These are phyloP conservation scores for Termitomyces sp. DNA, from an alignment of 768 basidiomycete genomes.

Conservation along the genomic window DNA sequence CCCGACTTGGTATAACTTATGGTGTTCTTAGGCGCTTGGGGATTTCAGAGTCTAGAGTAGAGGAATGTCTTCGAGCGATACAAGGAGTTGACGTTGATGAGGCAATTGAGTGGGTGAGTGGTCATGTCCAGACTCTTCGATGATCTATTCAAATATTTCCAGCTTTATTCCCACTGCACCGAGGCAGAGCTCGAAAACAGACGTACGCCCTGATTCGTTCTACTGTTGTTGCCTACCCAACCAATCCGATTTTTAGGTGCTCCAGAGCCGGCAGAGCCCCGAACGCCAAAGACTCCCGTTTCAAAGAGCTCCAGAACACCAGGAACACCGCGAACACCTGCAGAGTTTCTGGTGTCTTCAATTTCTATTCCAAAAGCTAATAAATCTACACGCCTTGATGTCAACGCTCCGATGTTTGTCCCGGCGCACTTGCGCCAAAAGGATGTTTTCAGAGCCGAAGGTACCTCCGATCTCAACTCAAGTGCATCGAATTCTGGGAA, in stretches of 20 bases:
- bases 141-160: conserved; percentile 1
- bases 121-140: background rate
- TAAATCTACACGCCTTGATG: conserved; percentile 27
- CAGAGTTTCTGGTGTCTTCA: conserved; percentile 24
- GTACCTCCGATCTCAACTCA: conserved; percentile 13
- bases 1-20: conserved; percentile 73
- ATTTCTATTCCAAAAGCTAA: conserved; percentile 12
- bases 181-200: conserved; percentile 49
- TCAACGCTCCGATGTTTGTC: conserved; percentile 33
- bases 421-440: conserved; percentile 20
- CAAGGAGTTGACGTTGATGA: conserved; percentile 76
- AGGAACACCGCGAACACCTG: conserved; percentile 28
- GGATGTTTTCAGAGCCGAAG: conserved; percentile 7
- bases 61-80: conserved; percentile 64
- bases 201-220: conserved; percentile 20
- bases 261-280: conserved; percentile 11
- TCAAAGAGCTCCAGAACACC: conserved; percentile 17
- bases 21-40: conserved; percentile 77
- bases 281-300: conserved; percentile 10
- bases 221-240: background rate
- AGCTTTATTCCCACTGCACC: conserved; percentile 65
- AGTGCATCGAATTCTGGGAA: conserved; percentile 22
- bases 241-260: background rate
- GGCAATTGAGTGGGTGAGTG: conserved; percentile 83
- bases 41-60: conserved; percentile 62